Percentiles rank a stretch among this genome's conserved stretches.
Evolutionary conservation across 2,329 filamentous ascomycete genomes (phyloP).

Genomic region (Lachnellula arida): DNA sequence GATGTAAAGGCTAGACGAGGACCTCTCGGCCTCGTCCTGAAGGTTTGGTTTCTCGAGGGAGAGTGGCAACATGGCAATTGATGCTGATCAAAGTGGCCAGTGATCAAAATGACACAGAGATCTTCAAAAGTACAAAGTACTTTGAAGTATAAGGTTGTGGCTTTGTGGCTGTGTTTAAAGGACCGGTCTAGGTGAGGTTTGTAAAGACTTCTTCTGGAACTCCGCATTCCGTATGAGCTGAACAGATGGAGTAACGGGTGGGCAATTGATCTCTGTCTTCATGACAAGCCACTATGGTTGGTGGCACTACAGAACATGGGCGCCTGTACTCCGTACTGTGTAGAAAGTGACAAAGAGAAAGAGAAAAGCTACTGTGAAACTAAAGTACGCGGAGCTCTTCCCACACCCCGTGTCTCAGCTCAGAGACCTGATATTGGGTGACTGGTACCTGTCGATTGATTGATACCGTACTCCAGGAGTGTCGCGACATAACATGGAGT

Average conservation of each 20-base stretch:
- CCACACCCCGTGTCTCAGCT: conserved; percentile 9
- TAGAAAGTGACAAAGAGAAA: background rate
- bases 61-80: too few species aligned
- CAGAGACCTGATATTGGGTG: background rate
- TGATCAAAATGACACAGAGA: too few species aligned
- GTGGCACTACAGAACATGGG: background rate
- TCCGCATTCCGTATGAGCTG: background rate
- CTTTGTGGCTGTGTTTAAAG: background rate
- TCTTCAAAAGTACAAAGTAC: too few species aligned
- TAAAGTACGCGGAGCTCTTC: background rate
- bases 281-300: background rate
- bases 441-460: background rate
- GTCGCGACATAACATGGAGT: background rate
- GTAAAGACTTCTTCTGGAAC: background rate
- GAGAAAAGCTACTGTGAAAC: background rate
- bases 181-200: background rate
- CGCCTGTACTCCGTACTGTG: background rate
- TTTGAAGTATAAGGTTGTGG: background rate
- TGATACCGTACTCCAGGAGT: background rate
- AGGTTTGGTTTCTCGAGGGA: too few species aligned
- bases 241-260: background rate
- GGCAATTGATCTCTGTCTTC: too few species aligned
- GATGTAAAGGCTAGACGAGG: too few species aligned
- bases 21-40: too few species aligned
- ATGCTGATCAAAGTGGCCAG: conserved; percentile 5